phyloP scores from a whole-genome alignment of 257 asterid species.

The Solanum neorickii region DNA sequence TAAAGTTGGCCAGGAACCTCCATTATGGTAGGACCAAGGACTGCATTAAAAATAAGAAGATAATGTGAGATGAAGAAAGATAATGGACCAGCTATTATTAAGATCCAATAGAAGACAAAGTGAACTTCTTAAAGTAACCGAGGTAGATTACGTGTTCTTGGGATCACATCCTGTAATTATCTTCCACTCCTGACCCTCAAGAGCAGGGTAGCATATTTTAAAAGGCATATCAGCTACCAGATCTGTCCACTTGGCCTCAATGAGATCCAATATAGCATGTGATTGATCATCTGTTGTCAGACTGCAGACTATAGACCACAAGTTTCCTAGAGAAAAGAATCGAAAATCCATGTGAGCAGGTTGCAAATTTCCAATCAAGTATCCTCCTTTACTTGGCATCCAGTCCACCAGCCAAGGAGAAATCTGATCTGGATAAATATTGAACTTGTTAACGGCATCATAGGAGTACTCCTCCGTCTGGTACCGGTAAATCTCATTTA shows the following conservation, averaged over 20 bases:
- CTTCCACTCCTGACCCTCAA: constrained; percentile 73
- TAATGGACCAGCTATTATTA: not conserved
- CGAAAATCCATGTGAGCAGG: constrained; percentile 87
- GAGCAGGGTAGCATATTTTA: constrained; percentile 73
- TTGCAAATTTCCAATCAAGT: constrained; percentile 59
- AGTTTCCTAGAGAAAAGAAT: constrained; percentile 61
- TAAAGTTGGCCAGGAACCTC: constrained; percentile 73
- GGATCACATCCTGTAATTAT: constrained; percentile 69
- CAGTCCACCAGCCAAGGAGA: constrained; percentile 68
- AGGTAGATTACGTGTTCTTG: constrained; percentile 51
- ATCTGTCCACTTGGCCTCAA: constrained; percentile 67
- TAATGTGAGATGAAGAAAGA: not conserved
- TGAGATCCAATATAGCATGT: constrained; percentile 55
- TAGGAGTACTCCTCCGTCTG: constrained; percentile 72
- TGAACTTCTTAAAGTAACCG: not conserved
- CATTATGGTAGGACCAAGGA: constrained; percentile 82
- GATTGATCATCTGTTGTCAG: constrained; percentile 53
- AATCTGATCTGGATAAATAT: constrained; percentile 72
- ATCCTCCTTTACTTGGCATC: constrained; percentile 73
- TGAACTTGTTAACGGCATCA: constrained; percentile 68
- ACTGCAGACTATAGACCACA: constrained; percentile 57
- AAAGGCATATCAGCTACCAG: constrained; percentile 72
- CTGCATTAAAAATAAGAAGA: constrained; percentile 22
- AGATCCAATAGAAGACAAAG: not conserved
- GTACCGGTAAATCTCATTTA: constrained; percentile 68